A percentile compares a stretch with the other conserved stretches of the same genome.
These are phyloP conservation scores for Didymella pinodella DNA, from an alignment of 2,329 filamentous ascomycete species.

Conservation along the genomic window DNA sequence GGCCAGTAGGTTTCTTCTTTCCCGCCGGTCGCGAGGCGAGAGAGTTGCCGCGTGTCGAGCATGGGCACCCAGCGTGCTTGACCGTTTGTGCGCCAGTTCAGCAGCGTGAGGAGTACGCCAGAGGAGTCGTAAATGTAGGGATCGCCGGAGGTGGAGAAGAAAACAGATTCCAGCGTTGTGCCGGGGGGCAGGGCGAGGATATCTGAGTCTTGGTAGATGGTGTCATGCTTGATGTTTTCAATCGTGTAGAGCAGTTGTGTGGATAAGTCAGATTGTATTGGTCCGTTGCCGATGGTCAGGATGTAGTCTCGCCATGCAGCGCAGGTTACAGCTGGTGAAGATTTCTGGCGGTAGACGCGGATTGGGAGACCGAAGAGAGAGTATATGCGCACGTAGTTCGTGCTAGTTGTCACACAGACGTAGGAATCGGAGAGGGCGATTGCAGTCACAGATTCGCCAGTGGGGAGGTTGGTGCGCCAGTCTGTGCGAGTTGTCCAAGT, in stretches of 20 bases:
- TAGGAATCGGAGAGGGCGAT: conserved; percentile 93
- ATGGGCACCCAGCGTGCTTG: conserved; percentile 92
- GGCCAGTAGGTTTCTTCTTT: conserved; percentile 95
- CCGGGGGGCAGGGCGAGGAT: conserved; percentile 82
- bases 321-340: conserved; percentile 87
- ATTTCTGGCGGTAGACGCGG: conserved; percentile 90
- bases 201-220: conserved; percentile 94
- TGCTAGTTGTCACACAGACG: conserved; percentile 84
- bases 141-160: conserved; percentile 93
- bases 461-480: conserved; percentile 87
- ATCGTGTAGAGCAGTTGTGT: conserved; percentile 87
- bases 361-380: conserved; percentile 91
- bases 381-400: conserved; percentile 90
- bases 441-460: conserved; percentile 83
- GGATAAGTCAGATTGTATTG: conserved; percentile 78
- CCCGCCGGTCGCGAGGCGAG: conserved; percentile 81
- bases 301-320: conserved; percentile 96
- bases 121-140: conserved; percentile 96
- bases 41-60: conserved; percentile 84
- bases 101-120: conserved; percentile 83
- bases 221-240: conserved; percentile 91
- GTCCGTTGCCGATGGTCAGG: conserved; percentile 93
- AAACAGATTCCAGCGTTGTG: conserved; percentile 78
- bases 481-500: conserved; percentile 92
- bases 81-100: conserved; percentile 88